Base-by-base conservation (phyloP, 352 stramenopile genomes). In the Phytophthora megakarya region DNA sequence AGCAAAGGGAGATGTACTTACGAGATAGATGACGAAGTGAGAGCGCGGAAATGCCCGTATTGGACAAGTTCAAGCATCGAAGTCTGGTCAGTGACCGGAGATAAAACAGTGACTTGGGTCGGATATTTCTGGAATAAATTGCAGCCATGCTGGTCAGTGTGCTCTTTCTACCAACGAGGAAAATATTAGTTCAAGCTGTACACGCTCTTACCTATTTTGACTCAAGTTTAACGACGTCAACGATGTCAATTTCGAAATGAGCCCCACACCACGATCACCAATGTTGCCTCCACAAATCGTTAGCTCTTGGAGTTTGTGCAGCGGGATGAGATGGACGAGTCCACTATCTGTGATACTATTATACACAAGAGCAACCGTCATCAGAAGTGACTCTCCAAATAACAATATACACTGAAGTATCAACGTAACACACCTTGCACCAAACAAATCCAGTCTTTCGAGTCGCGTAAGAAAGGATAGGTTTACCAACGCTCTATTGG, bases 171-270 rank as follows among this genome's bases (percentile, higher is more conserved):
- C 10, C 4, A 35, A 35, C 13, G 30, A 11, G 3, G 3, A 35
- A 35, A 5, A 35, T 35, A 7, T 3, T 35, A 35, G 30, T 35
- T 35, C n/a, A 53, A 4, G 16, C 5, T 44, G 6, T 8, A 18
- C 56, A 0, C 30, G 8, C 3, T 12, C 30, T 35, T 49, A 84
- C 85, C 79, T 82, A 75, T 94, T 94, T 57, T 94, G 85, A 65
- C 83, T 90, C 61, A 94, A 43, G 53, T 94, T 94, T 40, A 94
- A 70, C n/a, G 78, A 85, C 47, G 69, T 82, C 47, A 94, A 68
- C 16, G 76, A 84, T 39, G 75, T 88, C 50, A 94, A 69, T 22
- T 88, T 88, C n/a, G 78, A 89, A 44, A 94, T 84, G 15, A 89
- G 46, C 42, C 89, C 81, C 12, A 92, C 83, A 22, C 85, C 85